A percentile compares a stretch with the other conserved stretches of the same genome.
Evolutionary conservation across 257 asterid species (phyloP).

Genomic region (Primulina huaijiensis): DNA sequence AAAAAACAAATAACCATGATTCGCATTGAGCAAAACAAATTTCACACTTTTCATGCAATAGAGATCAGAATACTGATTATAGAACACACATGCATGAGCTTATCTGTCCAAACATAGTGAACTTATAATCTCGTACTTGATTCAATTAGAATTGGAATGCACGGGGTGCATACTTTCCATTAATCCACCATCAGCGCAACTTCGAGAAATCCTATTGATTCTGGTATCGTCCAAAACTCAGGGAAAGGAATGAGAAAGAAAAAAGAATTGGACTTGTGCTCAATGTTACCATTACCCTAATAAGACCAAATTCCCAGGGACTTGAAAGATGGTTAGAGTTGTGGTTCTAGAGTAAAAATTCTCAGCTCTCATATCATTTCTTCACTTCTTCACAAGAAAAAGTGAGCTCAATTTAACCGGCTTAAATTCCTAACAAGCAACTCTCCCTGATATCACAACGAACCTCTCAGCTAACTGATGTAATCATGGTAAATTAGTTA

Average conservation of each 20-base stretch:
- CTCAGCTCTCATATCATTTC: not conserved
- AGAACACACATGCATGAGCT: not conserved
- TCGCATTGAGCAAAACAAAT: conserved; percentile 14
- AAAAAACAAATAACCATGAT: conserved; percentile 20
- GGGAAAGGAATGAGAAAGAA: not conserved
- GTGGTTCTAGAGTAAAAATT: not conserved
- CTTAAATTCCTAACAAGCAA: not conserved
- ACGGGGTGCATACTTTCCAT: not conserved
- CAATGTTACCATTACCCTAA: not conserved
- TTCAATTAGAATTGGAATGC: not conserved
- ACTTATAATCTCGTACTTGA: not conserved
- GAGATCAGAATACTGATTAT: not conserved
- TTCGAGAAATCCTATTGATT: no score
- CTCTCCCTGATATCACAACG: not conserved
- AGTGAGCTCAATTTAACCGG: not conserved
- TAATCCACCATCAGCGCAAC: not conserved
- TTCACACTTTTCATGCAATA: not conserved
- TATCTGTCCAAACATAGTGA: not conserved
- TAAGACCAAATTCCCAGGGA: not conserved
- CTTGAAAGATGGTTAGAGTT: not conserved
- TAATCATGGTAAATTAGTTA: not conserved
- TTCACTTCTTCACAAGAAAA: not conserved
- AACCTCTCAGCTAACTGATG: not conserved
- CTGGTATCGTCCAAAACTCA: not conserved
- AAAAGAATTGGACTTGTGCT: not conserved